Evolutionary conservation across 2,329 filamentous ascomycete species (phyloP).

Genomic region (Exophiala sp.): DNA sequence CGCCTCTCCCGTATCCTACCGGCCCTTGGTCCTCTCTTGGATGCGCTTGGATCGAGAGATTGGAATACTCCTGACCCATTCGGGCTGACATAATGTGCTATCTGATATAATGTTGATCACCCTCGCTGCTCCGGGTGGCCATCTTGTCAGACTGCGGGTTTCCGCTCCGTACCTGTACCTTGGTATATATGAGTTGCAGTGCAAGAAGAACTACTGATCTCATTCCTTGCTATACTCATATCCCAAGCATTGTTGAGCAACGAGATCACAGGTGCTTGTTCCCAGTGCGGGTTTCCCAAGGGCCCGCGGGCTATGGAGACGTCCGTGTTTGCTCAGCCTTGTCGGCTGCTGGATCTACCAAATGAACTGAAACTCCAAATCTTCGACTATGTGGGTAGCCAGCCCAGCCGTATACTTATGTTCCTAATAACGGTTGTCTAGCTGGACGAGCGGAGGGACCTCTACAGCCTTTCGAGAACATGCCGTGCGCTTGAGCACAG

Average conservation of each 20-base stretch:
- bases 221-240: neutral
- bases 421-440: neutral
- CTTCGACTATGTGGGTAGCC: slow-evolving; percentile 25
- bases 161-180: neutral
- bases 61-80: neutral
- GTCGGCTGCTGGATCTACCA: slow-evolving; percentile 23
- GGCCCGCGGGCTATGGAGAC: slow-evolving; percentile 11
- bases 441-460: slow-evolving; percentile 25
- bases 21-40: neutral
- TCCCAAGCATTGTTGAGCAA: neutral
- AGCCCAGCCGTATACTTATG: neutral
- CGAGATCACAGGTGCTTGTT: neutral
- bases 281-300: too few relatives aligned
- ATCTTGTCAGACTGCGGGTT: neutral
- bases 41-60: neutral
- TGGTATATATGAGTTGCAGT: neutral
- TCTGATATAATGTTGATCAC: neutral
- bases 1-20: neutral
- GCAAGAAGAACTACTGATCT: neutral
- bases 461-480: slow-evolving; percentile 27
- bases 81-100: neutral
- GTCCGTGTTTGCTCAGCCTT: slow-evolving; percentile 16
- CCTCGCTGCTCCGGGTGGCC: slow-evolving; percentile 1
- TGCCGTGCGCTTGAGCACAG: slow-evolving; percentile 26
- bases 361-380: slow-evolving; percentile 27